Base-by-base conservation (phyloP, 129 eudicot genomes). In the Saussurea involucrata region DNA sequence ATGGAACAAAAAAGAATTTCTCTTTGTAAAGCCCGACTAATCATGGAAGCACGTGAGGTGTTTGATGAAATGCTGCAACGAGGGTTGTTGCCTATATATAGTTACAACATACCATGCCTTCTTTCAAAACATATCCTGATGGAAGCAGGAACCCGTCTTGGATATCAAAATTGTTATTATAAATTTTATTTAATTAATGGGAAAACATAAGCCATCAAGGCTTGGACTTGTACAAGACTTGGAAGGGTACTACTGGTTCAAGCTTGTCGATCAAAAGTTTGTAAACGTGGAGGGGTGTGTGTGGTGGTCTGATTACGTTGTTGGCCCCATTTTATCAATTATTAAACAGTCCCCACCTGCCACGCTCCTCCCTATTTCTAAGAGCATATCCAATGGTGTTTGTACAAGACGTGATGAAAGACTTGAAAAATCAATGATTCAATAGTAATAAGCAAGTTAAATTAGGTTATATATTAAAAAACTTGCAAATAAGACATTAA, bases 71-170 rank as follows among this genome's bases (percentile, higher is more conserved):
- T 94, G 97, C 55, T 87, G 40, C 80, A 85, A 68, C 83, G 90
- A 66, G 90, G 89, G 24, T 53, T 94, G 36, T 27, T 13, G 15
- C 98, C 98, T n/a, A n/a, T n/a, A n/a, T 75, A 89, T 85, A 0
- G 81, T 85, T 69, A 82, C 85, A 76, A 94, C 98, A 17, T 94
- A 84, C 86, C 98, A 94, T 83, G 93, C 87, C 33, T 87, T 91
- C 73, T 77, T 94, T 66, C 58, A 46, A 15, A 27, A 27, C n/a
- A 15, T 1, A 46, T 46, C 18, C 58, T 46, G 18, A 46, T 15
- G n/a, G 18, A 46, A 46, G 58, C 15, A 46, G n/a, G 4, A 46
- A 46, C n/a, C 20, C 20, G 18, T 46, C 18, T 46, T 46, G 57
- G 57, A 13, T 46, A 4, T 44, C 21, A 49, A 49, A 15, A 49